A percentile compares a stretch with the other conserved stretches of the same genome.
Evolutionary conservation across 495 filamentous ascomycete species (phyloP).

Genomic region (Annulohypoxylon moriforme): DNA sequence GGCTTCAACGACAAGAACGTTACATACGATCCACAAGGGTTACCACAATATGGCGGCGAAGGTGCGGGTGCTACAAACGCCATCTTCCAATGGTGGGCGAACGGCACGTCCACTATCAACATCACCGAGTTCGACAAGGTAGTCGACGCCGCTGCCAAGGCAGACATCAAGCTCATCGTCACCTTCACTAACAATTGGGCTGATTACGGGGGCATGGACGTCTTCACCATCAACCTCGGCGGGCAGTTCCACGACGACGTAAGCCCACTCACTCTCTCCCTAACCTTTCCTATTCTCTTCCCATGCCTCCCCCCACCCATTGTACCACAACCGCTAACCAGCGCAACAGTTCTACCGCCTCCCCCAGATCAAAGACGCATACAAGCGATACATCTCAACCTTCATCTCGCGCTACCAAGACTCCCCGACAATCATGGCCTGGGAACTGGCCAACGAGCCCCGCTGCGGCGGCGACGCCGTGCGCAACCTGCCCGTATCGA

Average conservation of each 20-base stretch:
- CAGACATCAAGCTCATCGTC: constrained; percentile 65
- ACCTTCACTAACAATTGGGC: constrained; percentile 69
- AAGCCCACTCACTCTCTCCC: too few species aligned
- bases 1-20: constrained; percentile 65
- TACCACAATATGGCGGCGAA: constrained; percentile 60
- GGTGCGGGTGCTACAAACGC: constrained; percentile 64
- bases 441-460: constrained; percentile 79
- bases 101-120: constrained; percentile 64
- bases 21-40: constrained; percentile 54
- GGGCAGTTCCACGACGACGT: constrained; percentile 49
- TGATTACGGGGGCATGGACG: constrained; percentile 74
- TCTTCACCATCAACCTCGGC: constrained; percentile 71
- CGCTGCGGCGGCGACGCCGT: constrained; percentile 65
- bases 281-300: too few species aligned
- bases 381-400: constrained; percentile 70
- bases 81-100: constrained; percentile 57
- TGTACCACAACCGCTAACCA: constrained; percentile 29
- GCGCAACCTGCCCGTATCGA: constrained; percentile 48
- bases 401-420: constrained; percentile 69
- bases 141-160: constrained; percentile 64
- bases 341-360: constrained; percentile 68
- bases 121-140: constrained; percentile 71
- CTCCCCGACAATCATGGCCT: constrained; percentile 71
- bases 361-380: constrained; percentile 65
- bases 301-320: too few species aligned